Base-by-base conservation (phyloP, 352 stramenopile species). In the Phytophthora parvispora region DNA sequence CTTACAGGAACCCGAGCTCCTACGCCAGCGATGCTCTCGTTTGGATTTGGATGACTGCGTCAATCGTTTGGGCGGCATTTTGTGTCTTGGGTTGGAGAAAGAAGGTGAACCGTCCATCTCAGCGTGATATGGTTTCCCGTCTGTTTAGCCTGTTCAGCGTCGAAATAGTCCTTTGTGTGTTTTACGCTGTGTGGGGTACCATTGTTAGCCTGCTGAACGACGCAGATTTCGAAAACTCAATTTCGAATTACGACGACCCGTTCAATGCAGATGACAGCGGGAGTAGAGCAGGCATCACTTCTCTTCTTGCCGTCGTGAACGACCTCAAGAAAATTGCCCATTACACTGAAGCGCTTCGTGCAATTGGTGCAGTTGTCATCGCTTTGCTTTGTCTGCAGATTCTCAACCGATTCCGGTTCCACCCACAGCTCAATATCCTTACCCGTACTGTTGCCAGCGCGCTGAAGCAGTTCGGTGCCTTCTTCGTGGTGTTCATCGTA, bases 401-500 rank as follows among this genome's bases (percentile, higher is more conserved):
- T 43, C 34, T 90, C 8, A 67, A 74, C 16, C 67, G 75, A 10
- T 89, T 90, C 61, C 74, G 77, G 5, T 86, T 85, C 49, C 84
- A 92, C 40, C 80, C 80, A 40, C 72, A 72, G 7, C 70, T 92
- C 8, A 87, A 83, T 28, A 69, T 90, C 22, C 48, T 92, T 31
- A 89, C 82, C 2, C 65, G 77, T 36, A 92, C 84, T 24, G 61
- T 92, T 45, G 67, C 72, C 9, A 71, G 67, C 28, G 75, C 82
- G 15, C 36, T 92, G 5, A 64, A 74, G 45, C 73, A 87, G n/a
- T 89, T 92, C 47, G 54, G 43, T 2, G 70, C 74, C 5, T 89
- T 92, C 52, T 84, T 88, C 48, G 59, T 85, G 6, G 79, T 91
- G 3, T 89, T 86, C 28, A 51, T 86, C 40, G 71, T 92, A 6